Percentiles rank a stretch among this genome's conserved stretches.
Conservation (phyloP, 805 yeast genomes). For the Wickerhamiella azymoides region DNA sequence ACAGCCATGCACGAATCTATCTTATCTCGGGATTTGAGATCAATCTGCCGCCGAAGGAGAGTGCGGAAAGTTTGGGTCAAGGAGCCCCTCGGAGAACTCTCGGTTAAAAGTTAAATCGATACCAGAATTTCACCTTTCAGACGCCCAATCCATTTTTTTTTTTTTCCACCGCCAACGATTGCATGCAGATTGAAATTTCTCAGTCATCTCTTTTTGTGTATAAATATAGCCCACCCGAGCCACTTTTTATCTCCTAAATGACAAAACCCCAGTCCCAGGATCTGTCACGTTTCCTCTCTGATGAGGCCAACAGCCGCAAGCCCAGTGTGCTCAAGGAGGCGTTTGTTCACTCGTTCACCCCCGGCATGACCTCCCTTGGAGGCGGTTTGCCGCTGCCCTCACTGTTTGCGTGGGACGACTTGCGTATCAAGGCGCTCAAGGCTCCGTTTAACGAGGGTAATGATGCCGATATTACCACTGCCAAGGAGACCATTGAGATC, state of each 20-base stretch:
- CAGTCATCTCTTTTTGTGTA: background rate
- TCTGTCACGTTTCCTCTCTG: constrained; percentile 58
- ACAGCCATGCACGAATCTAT: background rate
- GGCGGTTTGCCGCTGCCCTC: constrained; percentile 91
- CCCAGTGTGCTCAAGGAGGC: constrained; percentile 76
- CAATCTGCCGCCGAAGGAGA: no score
- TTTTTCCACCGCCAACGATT: background rate
- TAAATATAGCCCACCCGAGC: background rate
- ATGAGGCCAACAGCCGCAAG: constrained; percentile 61
- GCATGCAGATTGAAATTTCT: background rate
- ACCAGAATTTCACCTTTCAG: no score
- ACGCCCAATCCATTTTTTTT: no score
- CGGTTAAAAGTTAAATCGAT: no score
- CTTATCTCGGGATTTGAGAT: no score
- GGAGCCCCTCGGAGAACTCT: no score
- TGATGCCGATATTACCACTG: constrained; percentile 16
- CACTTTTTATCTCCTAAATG: background rate
- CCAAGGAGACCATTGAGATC: constrained; percentile 21
- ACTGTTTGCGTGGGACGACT: constrained; percentile 80
- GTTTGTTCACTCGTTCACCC: constrained; percentile 59
- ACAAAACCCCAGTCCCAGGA: constrained; percentile 43
- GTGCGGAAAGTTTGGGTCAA: no score
- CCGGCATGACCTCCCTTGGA: constrained; percentile 75
- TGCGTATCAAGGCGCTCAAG: constrained; percentile 42
- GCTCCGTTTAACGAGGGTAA: constrained; percentile 78